These are phyloP conservation scores for Talaromyces atroroseus DNA, from an alignment of 2,329 filamentous ascomycete genomes.

Conservation along the genomic window DNA sequence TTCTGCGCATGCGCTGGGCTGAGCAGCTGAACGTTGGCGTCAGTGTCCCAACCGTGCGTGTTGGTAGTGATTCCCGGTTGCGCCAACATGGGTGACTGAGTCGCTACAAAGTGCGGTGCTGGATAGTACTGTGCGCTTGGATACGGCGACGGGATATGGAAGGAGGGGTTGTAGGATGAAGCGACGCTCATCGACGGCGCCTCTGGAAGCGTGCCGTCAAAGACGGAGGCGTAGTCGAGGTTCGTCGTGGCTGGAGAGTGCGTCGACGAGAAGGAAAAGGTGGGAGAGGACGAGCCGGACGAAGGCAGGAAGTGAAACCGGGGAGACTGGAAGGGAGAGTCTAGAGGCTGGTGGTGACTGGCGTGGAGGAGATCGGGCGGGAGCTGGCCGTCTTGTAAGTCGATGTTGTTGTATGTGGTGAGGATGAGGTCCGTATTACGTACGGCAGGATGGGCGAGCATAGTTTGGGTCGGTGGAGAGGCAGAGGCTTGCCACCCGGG, in stretches of 20 bases:
- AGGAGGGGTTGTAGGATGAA: conserved; percentile 34
- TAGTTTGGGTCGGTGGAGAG: conserved; percentile 23
- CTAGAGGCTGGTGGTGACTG: conserved; percentile 15
- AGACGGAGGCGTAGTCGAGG: conserved; percentile 21
- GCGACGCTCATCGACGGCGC: conserved; percentile 35
- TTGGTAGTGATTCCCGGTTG: conserved; percentile 29
- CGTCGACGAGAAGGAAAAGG: conserved; percentile 23
- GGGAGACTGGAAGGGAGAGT: conserved; percentile 31
- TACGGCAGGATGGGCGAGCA: conserved; percentile 35
- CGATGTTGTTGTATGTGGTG: conserved; percentile 23
- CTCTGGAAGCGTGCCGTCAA: conserved; percentile 27
- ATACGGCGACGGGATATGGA: conserved; percentile 28
- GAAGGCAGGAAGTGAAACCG: conserved; percentile 29
- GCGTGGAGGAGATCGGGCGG: conserved; percentile 24
- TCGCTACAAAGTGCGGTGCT: conserved; percentile 23
- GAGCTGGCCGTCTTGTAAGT: conserved; percentile 36
- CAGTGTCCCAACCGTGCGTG: conserved; percentile 26
- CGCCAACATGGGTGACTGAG: conserved; percentile 33
- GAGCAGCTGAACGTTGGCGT: conserved; percentile 31
- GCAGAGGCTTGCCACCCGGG: conserved; percentile 14
- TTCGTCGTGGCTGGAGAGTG: conserved; percentile 24
- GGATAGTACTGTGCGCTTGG: conserved; percentile 20
- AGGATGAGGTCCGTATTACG: conserved; percentile 37
- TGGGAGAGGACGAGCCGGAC: conserved; percentile 28
- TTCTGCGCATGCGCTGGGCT: conserved; percentile 31